Evolutionary conservation across 352 stramenopile genomes (phyloP).

Genomic region (Phytophthora cryptogea): DNA sequence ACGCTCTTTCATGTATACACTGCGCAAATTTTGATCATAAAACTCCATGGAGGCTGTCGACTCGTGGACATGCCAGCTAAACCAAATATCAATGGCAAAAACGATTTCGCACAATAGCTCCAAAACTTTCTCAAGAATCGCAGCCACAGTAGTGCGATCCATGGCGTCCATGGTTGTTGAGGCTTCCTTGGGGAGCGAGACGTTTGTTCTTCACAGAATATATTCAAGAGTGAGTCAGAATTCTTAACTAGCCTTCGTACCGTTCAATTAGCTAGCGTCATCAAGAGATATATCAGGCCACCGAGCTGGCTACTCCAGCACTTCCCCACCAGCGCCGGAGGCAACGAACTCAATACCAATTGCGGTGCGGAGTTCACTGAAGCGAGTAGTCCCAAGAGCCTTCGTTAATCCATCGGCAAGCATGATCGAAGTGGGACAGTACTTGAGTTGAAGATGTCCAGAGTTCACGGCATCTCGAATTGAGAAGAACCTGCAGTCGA

Average conservation of each 20-base stretch:
- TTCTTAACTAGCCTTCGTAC: too few relatives aligned
- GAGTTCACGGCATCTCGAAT: slow-evolving; percentile 1
- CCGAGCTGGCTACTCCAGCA: slow-evolving; percentile 3
- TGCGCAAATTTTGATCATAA: slow-evolving; percentile 43
- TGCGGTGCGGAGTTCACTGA: background rate
- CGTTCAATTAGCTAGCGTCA: too few relatives aligned
- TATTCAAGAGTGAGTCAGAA: too few relatives aligned
- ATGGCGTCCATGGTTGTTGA: too few relatives aligned
- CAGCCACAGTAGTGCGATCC: slow-evolving; percentile 22
- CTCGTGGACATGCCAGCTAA: slow-evolving; percentile 40
- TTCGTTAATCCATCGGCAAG: slow-evolving; percentile 10
- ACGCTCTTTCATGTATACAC: slow-evolving; percentile 19
- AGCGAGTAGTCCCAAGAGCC: background rate
- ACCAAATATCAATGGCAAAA: slow-evolving; percentile 47
- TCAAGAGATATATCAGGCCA: too few relatives aligned
- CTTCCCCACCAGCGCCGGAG: slow-evolving; percentile 9
- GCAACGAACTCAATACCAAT: background rate
- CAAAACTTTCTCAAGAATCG: slow-evolving; percentile 15
- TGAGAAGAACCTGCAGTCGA: slow-evolving; percentile 12
- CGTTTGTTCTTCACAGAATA: too few relatives aligned
- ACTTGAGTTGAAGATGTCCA: background rate
- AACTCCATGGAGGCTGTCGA: slow-evolving; percentile 42
- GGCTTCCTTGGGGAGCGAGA: too few relatives aligned
- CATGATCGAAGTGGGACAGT: slow-evolving; percentile 6
- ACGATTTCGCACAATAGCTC: slow-evolving; percentile 40